phyloP scores from a whole-genome alignment of 179 eudicot species.

The Silene coronaria region DNA sequence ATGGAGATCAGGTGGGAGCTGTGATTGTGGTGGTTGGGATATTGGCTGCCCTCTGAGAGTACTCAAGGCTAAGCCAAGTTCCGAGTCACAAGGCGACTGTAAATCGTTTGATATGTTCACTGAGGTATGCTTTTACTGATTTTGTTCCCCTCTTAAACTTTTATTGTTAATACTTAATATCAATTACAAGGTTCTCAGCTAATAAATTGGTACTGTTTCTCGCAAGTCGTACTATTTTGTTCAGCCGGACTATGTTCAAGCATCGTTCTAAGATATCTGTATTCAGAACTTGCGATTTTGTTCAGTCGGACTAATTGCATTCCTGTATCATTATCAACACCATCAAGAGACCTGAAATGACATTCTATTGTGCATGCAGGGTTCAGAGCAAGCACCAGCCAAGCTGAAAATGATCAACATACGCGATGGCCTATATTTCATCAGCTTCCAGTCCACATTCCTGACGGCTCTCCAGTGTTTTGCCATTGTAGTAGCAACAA shows the following conservation, averaged over 20 bases:
- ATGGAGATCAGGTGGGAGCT: constrained; percentile 59
- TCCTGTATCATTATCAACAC: too few relatives aligned
- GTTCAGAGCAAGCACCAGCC: constrained; percentile 41
- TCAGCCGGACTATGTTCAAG: background rate
- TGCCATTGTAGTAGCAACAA: constrained; percentile 66
- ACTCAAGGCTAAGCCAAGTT: constrained; percentile 36
- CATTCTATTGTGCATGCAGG: constrained; percentile 44
- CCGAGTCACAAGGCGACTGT: constrained; percentile 35
- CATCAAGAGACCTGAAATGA: background rate
- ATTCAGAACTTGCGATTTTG: background rate
- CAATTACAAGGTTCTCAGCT: too few relatives aligned
- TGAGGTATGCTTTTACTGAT: constrained; percentile 40
- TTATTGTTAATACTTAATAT: background rate
- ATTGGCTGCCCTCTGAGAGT: constrained; percentile 69
- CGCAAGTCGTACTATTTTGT: too few relatives aligned
- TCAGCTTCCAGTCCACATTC: constrained; percentile 45
- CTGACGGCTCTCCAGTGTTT: constrained; percentile 74
- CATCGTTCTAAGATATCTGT: background rate
- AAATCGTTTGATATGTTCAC: constrained; percentile 50
- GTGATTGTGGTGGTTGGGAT: constrained; percentile 96
- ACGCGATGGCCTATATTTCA: constrained; percentile 50
- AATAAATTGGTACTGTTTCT: too few relatives aligned
- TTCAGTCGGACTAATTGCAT: background rate
- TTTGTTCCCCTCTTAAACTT: background rate
- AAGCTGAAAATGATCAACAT: constrained; percentile 57